Conservation (phyloP, 2,329 filamentous ascomycete species). For the Aspergillus awamori region DNA sequence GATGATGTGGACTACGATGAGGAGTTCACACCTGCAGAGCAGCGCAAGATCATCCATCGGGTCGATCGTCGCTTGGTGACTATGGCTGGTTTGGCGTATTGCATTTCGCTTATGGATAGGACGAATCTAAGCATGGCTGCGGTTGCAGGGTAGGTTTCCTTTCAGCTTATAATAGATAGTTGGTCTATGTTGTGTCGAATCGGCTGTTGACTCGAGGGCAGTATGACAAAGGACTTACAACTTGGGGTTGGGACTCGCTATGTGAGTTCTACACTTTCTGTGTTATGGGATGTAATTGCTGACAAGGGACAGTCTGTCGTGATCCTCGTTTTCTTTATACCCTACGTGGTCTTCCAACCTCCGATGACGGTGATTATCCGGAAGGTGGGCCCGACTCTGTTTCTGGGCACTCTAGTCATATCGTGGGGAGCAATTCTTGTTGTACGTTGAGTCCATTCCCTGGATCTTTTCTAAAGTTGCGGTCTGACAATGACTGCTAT, state of each 20-base stretch:
- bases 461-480: neutral
- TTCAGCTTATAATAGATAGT: slow-evolving; percentile 39
- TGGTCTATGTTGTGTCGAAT: slow-evolving; percentile 61
- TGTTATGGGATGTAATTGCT: neutral
- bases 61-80: slow-evolving; percentile 68
- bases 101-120: slow-evolving; percentile 75
- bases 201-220: slow-evolving; percentile 72
- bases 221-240: slow-evolving; percentile 33
- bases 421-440: slow-evolving; percentile 35
- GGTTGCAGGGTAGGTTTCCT: slow-evolving; percentile 65
- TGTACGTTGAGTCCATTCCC: slow-evolving; percentile 17
- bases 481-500: neutral
- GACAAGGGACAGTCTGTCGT: slow-evolving; percentile 32
- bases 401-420: slow-evolving; percentile 33
- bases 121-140: slow-evolving; percentile 71
- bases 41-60: slow-evolving; percentile 68
- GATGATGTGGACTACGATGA: slow-evolving; percentile 26
- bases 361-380: slow-evolving; percentile 36
- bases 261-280: slow-evolving; percentile 13
- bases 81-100: slow-evolving; percentile 69
- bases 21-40: slow-evolving; percentile 61
- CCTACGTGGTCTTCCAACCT: slow-evolving; percentile 36
- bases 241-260: slow-evolving; percentile 35
- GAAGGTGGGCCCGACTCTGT: slow-evolving; percentile 34
- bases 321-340: slow-evolving; percentile 38